Base-by-base conservation (phyloP, 2,329 filamentous ascomycete species). In the Chaetomiaceae sp. region DNA sequence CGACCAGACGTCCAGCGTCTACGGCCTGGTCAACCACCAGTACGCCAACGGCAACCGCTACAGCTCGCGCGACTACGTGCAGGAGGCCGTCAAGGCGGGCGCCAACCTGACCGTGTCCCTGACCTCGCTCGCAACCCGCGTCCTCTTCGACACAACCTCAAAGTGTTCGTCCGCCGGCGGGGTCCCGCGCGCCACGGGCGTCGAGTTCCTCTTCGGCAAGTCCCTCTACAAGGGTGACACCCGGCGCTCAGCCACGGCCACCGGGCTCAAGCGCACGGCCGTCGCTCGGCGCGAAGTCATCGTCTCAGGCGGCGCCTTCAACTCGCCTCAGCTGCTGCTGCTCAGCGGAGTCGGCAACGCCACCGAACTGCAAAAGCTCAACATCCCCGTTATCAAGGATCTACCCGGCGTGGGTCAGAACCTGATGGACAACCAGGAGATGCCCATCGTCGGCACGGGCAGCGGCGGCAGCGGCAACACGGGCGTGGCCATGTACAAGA, bases 371-470 rank as follows among this genome's bases (percentile, higher is more conserved):
- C 43, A 57, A 16, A 57, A 59, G 38, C 62, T 76, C 60, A 62
- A 67, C 25, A 83, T 84, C 54, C 65, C 72, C 0, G 70, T 81
- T 2, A 58, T 82, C 43, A 66, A 69, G 2, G 73, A 85, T 58
- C 69, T 80, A 2, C 81, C 79, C 0, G 82, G 80, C 33, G 80
- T 86, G 6, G 82, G 82, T 17, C 73, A 69, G 20, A 81, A 82
- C 60, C 68, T 84, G 1, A 72, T 78, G 61, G 79, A 85, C 64
- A 76, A 76, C 46, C 73, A 74, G 63, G 73, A 76, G 59, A 44
- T 45, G 41, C 41, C 48, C n/a, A 65, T 75, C 20, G 63, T 68
- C 23, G 60, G 59, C 3, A 51, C 49, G 0, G 60, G 60, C 17
- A 54, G 44, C 34, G 59, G 44, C 10, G 60, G 60, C 4, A 33